Evolutionary conservation across 1,284 basidiomycete species (phyloP).

Genomic region (Veloboletus limbatus): DNA sequence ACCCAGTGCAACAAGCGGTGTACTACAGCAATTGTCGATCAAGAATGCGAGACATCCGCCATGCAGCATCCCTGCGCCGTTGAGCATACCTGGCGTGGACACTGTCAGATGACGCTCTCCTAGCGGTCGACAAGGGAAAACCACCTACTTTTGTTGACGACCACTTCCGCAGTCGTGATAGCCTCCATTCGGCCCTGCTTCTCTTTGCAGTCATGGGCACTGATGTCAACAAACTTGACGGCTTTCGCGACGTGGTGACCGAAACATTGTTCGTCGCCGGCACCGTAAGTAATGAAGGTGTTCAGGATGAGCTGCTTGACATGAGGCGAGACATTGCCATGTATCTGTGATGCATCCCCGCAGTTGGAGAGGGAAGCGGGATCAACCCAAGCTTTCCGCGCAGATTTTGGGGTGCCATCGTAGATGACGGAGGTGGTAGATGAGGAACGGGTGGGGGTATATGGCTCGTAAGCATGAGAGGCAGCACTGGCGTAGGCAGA

Average conservation of each 20-base stretch:
- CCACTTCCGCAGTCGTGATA: constrained; percentile 55
- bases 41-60: constrained; percentile 69
- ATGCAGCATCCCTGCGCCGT: constrained; percentile 69
- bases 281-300: constrained; percentile 63
- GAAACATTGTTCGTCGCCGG: constrained; percentile 57
- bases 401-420: constrained; percentile 16
- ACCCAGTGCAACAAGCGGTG: constrained; percentile 63
- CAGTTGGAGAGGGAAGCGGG: constrained; percentile 54
- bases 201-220: constrained; percentile 43
- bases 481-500: constrained; percentile 31
- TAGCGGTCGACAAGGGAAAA: background rate
- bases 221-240: constrained; percentile 59
- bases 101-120: constrained; percentile 11
- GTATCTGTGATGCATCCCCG: constrained; percentile 50
- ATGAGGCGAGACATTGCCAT: constrained; percentile 57
- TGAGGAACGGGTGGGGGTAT: constrained; percentile 19
- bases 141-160: constrained; percentile 53
- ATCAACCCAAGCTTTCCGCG: constrained; percentile 56
- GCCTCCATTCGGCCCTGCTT: constrained; percentile 52
- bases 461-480: constrained; percentile 28
- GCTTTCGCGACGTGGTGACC: constrained; percentile 56
- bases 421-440: constrained; percentile 25
- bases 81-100: constrained; percentile 56
- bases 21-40: constrained; percentile 68
- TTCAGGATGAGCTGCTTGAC: constrained; percentile 65